A percentile compares a stretch with the other conserved stretches of the same genome.
Conservation (phyloP, 2,329 filamentous ascomycete genomes). For the Colletotrichum sublineola region DNA sequence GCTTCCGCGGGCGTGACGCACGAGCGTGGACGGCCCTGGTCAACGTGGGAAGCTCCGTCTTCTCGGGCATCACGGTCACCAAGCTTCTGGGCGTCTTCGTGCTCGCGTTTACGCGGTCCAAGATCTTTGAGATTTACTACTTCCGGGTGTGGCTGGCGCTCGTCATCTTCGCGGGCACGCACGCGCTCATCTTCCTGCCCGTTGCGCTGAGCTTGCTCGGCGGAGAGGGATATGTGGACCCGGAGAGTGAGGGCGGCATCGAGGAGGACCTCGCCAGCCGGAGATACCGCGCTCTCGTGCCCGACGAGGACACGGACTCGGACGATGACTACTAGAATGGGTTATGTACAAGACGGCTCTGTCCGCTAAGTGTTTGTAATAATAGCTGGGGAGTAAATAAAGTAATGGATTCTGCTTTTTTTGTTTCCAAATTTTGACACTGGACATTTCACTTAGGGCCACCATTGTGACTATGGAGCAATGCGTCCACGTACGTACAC, state of each 20-base stretch:
- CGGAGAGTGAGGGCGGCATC: constrained; percentile 87
- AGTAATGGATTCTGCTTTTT: constrained; percentile 8
- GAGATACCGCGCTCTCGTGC: constrained; percentile 81
- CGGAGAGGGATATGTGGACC: constrained; percentile 88
- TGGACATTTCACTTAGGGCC: neutral
- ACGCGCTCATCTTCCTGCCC: constrained; percentile 91
- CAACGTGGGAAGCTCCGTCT: constrained; percentile 94
- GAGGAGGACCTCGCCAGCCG: constrained; percentile 89
- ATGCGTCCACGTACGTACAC: neutral
- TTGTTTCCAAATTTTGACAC: neutral
- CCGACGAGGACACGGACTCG: constrained; percentile 81
- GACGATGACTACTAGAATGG: constrained; percentile 71
- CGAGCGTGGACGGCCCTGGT: constrained; percentile 93
- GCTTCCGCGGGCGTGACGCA: constrained; percentile 85
- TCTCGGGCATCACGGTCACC: constrained; percentile 95
- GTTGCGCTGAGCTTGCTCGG: constrained; percentile 89
- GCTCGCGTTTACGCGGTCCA: constrained; percentile 92
- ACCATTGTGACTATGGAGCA: neutral
- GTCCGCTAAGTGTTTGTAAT: constrained; percentile 3
- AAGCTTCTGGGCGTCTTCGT: constrained; percentile 94
- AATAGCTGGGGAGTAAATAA: constrained; percentile 24
- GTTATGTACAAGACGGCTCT: neutral
- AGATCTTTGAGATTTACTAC: constrained; percentile 99
- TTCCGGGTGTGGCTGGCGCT: constrained; percentile 96
- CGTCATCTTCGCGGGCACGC: constrained; percentile 87